Evolutionary conservation across 2,329 filamentous ascomycete species (phyloP).

Genomic region (Xylaria multiplex): DNA sequence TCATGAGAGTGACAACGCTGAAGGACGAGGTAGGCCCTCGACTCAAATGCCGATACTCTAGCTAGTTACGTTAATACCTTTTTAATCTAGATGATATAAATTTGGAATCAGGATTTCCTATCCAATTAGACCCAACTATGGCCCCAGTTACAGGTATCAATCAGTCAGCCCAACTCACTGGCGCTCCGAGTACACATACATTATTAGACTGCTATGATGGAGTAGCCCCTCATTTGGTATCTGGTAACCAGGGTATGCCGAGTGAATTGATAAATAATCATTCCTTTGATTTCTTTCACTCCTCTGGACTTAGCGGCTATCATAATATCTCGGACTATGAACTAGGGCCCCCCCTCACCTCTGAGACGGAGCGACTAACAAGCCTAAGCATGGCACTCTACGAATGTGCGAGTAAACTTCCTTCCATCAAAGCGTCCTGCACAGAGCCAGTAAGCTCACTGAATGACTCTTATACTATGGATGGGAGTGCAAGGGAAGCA

Average conservation of each 20-base stretch:
- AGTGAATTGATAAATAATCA: neutral
- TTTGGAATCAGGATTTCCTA: neutral
- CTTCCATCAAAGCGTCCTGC: conserved; percentile 20
- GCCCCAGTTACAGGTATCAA: neutral
- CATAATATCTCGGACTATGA: neutral
- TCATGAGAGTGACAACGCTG: neutral
- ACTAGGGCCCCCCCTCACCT: conserved; percentile 1
- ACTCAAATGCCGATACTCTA: neutral
- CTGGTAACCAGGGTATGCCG: neutral
- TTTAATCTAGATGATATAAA: neutral
- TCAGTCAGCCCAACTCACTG: neutral
- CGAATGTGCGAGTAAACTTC: conserved; percentile 33
- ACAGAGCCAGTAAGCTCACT: neutral
- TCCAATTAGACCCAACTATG: too few relatives aligned
- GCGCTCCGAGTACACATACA: neutral
- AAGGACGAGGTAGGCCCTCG: conserved; percentile 14
- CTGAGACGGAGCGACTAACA: conserved; percentile 13
- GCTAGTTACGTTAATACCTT: conserved; percentile 5
- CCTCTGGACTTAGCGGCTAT: neutral
- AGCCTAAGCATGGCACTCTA: conserved; percentile 26
- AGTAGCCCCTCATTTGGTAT: neutral
- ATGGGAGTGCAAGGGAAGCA: neutral
- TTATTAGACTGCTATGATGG: neutral
- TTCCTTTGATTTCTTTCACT: neutral
- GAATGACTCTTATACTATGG: neutral